A percentile compares a stretch with the other conserved stretches of the same genome.
phyloP scores from a whole-genome alignment of 2,329 filamentous ascomycete species.

The Plenodomus lindquistii region DNA sequence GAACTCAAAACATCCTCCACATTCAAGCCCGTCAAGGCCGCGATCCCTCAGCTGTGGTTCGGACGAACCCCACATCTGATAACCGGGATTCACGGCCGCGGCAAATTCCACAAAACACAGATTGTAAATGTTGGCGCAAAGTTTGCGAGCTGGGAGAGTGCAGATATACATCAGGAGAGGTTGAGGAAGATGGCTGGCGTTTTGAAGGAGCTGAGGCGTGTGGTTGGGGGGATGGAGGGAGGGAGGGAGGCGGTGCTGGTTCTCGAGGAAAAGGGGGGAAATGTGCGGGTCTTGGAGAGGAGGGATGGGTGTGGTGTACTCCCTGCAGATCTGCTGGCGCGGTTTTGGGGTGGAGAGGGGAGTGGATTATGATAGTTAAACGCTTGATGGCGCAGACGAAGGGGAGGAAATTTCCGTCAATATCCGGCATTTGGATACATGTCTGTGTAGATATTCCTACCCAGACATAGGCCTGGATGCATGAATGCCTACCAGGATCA shows the following conservation, averaged over 20 bases:
- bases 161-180: conserved; percentile 7
- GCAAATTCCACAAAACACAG: conserved; percentile 10
- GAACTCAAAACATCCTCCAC: conserved; percentile 21
- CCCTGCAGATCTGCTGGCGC: conserved; percentile 11
- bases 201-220: conserved; percentile 12
- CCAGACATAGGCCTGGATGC: no score
- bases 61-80: conserved; percentile 24
- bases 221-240: conserved; percentile 5
- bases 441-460: no score
- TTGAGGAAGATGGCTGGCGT: conserved; percentile 24
- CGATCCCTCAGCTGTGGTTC: conserved; percentile 27
- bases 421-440: no score
- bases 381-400: no score
- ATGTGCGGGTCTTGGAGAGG: conserved; percentile 10
- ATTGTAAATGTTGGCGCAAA: conserved; percentile 2
- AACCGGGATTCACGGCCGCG: conserved; percentile 16
- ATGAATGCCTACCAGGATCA: no score
- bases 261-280: conserved; percentile 11
- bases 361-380: background rate
- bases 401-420: no score
- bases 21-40: background rate
- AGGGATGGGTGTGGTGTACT: conserved; percentile 10
- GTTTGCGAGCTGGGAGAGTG: conserved; percentile 19
- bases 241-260: conserved; percentile 15
- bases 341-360: conserved; percentile 5